Evolutionary conservation across 2,329 filamentous ascomycete species (phyloP).

Genomic region (Nakataea oryzae): DNA sequence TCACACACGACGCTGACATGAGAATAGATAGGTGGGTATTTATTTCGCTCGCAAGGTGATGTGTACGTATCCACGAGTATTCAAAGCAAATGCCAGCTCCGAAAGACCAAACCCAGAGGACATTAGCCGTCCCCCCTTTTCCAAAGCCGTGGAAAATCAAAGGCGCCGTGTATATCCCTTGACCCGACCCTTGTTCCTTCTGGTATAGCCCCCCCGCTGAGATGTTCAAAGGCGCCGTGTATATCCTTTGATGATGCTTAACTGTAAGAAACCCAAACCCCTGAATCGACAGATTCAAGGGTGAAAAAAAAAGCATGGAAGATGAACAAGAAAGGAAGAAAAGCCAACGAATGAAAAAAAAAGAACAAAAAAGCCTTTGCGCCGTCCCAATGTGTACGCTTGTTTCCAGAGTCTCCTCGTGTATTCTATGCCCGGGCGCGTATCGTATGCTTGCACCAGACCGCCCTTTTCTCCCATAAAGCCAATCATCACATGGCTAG

Average conservation of each 20-base stretch:
- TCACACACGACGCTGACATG: too few species aligned
- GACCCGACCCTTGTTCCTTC: neutral
- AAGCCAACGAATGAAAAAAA: neutral
- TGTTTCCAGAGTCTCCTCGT: neutral
- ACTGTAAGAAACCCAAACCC: too few species aligned
- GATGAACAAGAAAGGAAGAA: neutral
- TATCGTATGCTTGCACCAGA: constrained; percentile 9
- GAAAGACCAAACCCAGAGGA: too few species aligned
- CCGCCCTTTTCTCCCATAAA: neutral
- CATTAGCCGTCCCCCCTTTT: too few species aligned
- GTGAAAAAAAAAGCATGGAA: too few species aligned
- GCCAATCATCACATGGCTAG: too few species aligned
- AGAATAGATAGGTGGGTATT: too few species aligned
- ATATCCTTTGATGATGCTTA: neutral
- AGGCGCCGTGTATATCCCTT: constrained; percentile 3
- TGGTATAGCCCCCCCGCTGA: neutral
- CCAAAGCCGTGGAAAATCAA: neutral
- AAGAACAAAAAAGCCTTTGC: neutral
- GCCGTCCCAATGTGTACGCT: constrained; percentile 4
- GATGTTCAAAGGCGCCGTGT: constrained; percentile 2
- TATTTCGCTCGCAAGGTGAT: too few species aligned
- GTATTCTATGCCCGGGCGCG: constrained; percentile 3
- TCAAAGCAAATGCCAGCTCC: too few species aligned
- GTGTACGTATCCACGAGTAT: too few species aligned
- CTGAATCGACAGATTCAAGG: too few species aligned